Percentiles rank a stretch among this genome's conserved stretches.
Conservation (phyloP, 1,284 basidiomycete species). For the Microstroma glucosiphilum region DNA sequence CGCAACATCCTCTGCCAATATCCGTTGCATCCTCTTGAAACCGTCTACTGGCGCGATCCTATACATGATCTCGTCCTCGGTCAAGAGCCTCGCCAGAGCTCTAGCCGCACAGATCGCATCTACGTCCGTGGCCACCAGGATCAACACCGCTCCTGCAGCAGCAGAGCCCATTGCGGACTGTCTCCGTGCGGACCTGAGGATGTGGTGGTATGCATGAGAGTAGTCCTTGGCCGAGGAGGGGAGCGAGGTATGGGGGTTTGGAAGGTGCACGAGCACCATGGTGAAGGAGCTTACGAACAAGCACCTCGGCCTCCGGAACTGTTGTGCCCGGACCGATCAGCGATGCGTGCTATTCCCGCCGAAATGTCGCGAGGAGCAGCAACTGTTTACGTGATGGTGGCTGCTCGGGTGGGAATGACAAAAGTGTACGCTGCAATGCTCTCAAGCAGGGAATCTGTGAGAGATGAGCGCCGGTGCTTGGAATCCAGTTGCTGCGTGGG, state of each 20-base stretch:
- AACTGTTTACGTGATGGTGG: too few relatives aligned
- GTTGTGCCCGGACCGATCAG: too few relatives aligned
- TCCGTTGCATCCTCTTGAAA: conserved; percentile 64
- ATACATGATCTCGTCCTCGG: conserved; percentile 87
- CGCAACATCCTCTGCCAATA: conserved; percentile 62
- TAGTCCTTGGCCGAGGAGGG: conserved; percentile 22
- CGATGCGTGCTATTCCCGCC: too few relatives aligned
- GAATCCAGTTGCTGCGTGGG: too few relatives aligned
- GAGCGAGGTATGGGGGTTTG: not conserved
- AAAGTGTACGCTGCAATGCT: too few relatives aligned
- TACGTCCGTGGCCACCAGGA: conserved; percentile 80
- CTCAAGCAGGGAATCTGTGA: too few relatives aligned
- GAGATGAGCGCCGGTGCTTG: too few relatives aligned
- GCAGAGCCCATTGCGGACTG: conserved; percentile 21
- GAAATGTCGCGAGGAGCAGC: too few relatives aligned
- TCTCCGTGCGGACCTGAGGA: conserved; percentile 20
- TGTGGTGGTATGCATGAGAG: conserved; percentile 36
- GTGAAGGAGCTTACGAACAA: not conserved
- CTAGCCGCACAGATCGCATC: conserved; percentile 82
- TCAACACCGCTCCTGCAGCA: conserved; percentile 57
- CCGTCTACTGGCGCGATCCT: conserved; percentile 86
- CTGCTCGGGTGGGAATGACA: too few relatives aligned
- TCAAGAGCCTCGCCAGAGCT: conserved; percentile 82
- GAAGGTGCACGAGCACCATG: conserved; percentile 7
- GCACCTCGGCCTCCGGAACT: too few relatives aligned